These are phyloP conservation scores for Scopulariopsis brevicaulis DNA, from an alignment of 2,329 filamentous ascomycete genomes.

Conservation along the genomic window DNA sequence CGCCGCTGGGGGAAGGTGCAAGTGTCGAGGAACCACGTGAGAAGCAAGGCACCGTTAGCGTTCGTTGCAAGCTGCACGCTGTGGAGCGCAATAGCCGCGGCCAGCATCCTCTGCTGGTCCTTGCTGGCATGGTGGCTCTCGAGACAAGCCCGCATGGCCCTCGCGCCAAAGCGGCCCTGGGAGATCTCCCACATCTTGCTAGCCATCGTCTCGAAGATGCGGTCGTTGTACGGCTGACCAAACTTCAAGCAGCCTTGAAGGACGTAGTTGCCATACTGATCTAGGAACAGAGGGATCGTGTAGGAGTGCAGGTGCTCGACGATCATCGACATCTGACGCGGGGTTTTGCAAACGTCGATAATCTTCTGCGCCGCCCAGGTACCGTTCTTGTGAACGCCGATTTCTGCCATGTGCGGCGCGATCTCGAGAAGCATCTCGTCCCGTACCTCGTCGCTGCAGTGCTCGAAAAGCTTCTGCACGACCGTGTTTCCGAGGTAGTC, in stretches of 20 bases:
- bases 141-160: constrained; percentile 91
- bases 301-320: constrained; percentile 77
- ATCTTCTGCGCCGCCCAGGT: constrained; percentile 99
- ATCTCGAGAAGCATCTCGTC: constrained; percentile 87
- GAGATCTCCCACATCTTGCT: constrained; percentile 86
- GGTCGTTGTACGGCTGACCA: constrained; percentile 78
- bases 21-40: constrained; percentile 97
- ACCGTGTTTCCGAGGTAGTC: constrained; percentile 98
- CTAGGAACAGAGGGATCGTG: constrained; percentile 82
- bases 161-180: constrained; percentile 86
- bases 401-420: constrained; percentile 84
- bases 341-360: constrained; percentile 86
- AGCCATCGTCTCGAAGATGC: constrained; percentile 97
- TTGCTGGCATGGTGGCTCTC: constrained; percentile 94
- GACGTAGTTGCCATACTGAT: constrained; percentile 98
- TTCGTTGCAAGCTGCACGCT: constrained; percentile 95
- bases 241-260: constrained; percentile 94
- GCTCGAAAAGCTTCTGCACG: constrained; percentile 98
- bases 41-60: constrained; percentile 81
- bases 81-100: constrained; percentile 88
- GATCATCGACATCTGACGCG: constrained; percentile 72
- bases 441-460: constrained; percentile 81
- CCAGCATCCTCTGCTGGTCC: constrained; percentile 90
- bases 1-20: constrained; percentile 90
- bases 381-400: constrained; percentile 97